phyloP scores from a whole-genome alignment of 306 rosid species.

The Psophocarpus tetragonolobus region DNA sequence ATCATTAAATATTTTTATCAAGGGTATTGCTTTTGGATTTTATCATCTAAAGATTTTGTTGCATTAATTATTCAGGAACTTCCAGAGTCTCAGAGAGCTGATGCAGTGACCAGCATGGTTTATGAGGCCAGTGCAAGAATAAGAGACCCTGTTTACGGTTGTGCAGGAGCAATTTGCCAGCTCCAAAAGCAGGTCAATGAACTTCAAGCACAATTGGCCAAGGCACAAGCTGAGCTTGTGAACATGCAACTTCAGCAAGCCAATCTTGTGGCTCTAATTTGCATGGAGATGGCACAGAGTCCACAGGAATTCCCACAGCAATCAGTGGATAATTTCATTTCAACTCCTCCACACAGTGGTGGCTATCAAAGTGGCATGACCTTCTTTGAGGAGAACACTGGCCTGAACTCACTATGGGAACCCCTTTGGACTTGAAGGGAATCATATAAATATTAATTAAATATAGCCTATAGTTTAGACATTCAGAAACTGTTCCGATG shows the following conservation, averaged over 20 bases:
- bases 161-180: slow-evolving; percentile 90
- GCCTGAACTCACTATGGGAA: slow-evolving; percentile 58
- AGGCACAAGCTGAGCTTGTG: slow-evolving; percentile 78
- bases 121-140: slow-evolving; percentile 89
- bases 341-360: slow-evolving; percentile 22
- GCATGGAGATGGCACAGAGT: slow-evolving; percentile 75
- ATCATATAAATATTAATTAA: background rate
- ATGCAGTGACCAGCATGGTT: slow-evolving; percentile 95
- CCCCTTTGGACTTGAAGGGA: slow-evolving; percentile 73
- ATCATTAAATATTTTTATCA: background rate
- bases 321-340: slow-evolving; percentile 46
- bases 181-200: slow-evolving; percentile 85
- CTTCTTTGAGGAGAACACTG: slow-evolving; percentile 53
- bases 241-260: slow-evolving; percentile 87
- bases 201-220: slow-evolving; percentile 85
- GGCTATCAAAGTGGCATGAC: slow-evolving; percentile 44
- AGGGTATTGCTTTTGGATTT: background rate
- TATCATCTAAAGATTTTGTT: slow-evolving; percentile 7
- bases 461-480: background rate
- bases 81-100: slow-evolving; percentile 84
- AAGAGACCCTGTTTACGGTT: slow-evolving; percentile 89
- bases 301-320: slow-evolving; percentile 56
- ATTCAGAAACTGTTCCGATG: slow-evolving; percentile 21
- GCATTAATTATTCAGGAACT: slow-evolving; percentile 58
- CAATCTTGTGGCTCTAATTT: slow-evolving; percentile 70